Evolutionary conservation across 495 filamentous ascomycete genomes (phyloP).

Genomic region (Neurospora cerealis): DNA sequence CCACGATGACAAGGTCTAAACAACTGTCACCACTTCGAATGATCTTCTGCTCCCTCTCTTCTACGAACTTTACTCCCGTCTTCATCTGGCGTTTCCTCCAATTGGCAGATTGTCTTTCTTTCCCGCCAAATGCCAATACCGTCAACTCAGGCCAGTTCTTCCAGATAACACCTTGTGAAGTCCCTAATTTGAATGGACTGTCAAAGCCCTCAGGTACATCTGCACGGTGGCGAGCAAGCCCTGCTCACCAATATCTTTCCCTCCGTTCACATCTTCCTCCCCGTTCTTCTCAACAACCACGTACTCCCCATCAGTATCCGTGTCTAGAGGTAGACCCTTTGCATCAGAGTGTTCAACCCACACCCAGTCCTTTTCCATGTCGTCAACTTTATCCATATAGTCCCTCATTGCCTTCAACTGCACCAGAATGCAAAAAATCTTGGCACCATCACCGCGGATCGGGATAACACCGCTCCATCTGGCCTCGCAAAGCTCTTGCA

Average conservation of each 20-base stretch:
- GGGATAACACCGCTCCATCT: background rate
- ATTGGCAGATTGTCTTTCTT: background rate
- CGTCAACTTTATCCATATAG: background rate
- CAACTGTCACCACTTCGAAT: background rate
- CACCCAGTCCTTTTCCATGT: background rate
- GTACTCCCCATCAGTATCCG: background rate
- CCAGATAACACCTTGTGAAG: background rate
- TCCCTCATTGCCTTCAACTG: background rate
- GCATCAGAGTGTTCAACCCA: background rate
- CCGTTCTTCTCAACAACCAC: background rate
- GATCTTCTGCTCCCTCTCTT: too few relatives aligned
- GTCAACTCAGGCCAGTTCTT: background rate
- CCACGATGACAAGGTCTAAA: background rate
- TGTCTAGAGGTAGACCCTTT: background rate
- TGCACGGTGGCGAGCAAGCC: background rate
- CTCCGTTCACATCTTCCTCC: background rate
- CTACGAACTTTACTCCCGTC: background rate
- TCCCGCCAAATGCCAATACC: background rate
- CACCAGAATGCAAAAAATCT: background rate
- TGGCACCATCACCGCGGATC: background rate
- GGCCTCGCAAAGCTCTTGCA: background rate
- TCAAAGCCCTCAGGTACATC: background rate
- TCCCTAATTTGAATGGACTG: background rate
- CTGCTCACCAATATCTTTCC: background rate
- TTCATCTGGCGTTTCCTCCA: background rate